Percentiles rank a stretch among this genome's conserved stretches.
Evolutionary conservation across 2,329 filamentous ascomycete genomes (phyloP).

Genomic region (Microsporum audouinii): DNA sequence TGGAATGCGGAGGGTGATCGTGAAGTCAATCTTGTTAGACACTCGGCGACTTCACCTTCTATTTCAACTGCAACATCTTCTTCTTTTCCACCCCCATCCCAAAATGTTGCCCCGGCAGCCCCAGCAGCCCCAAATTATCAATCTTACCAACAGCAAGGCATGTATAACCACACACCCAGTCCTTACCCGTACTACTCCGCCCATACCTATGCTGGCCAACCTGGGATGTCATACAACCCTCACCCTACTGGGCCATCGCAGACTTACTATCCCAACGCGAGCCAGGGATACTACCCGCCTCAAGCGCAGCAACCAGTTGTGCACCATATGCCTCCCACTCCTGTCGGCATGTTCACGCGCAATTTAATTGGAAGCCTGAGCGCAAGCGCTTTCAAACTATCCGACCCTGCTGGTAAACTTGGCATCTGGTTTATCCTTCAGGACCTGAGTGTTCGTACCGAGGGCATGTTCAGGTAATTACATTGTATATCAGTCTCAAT

Average conservation of each 20-base stretch:
- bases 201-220: constrained; percentile 18
- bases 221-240: constrained; percentile 20
- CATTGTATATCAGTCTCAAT: background rate
- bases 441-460: constrained; percentile 85
- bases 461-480: constrained; percentile 72
- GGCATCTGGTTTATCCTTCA: constrained; percentile 97
- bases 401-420: constrained; percentile 64
- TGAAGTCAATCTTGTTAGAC: constrained; percentile 59
- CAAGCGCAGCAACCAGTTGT: constrained; percentile 10
- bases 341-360: constrained; percentile 79
- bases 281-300: constrained; percentile 4
- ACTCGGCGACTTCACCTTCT: constrained; percentile 56
- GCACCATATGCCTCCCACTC: constrained; percentile 30
- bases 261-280: constrained; percentile 7
- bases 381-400: constrained; percentile 75
- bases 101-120: constrained; percentile 21
- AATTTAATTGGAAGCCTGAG: constrained; percentile 89
- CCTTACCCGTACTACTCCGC: constrained; percentile 21
- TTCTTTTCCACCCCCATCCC: constrained; percentile 52
- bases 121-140: constrained; percentile 29
- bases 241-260: constrained; percentile 16
- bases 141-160: constrained; percentile 23
- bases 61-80: constrained; percentile 72
- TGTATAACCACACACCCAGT: constrained; percentile 26
- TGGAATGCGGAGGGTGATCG: constrained; percentile 50